A percentile compares a stretch with the other conserved stretches of the same genome.
phyloP scores from a whole-genome alignment of 257 asterid species.

The Buddleja alternifolia region DNA sequence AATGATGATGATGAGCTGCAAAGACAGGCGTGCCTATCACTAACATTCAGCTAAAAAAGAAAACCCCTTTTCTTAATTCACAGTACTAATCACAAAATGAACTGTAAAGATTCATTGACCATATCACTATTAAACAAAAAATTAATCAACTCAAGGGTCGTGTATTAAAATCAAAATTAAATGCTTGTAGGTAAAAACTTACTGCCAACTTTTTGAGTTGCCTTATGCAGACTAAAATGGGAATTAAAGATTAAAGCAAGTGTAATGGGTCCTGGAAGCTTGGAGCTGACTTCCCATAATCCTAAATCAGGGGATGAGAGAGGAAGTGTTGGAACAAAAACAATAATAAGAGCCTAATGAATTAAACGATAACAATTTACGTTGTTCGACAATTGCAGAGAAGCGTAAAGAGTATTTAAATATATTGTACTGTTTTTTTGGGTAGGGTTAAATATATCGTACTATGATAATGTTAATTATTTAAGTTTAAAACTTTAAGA shows the following conservation, averaged over 20 bases:
- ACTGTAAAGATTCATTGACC: constrained; percentile 50
- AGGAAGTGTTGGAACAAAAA: too few species aligned
- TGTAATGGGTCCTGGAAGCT: neutral
- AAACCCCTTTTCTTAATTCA: constrained; percentile 33
- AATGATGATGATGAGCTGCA: constrained; percentile 60
- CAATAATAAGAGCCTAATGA: too few species aligned
- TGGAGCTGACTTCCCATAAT: constrained; percentile 25
- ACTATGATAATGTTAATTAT: too few species aligned
- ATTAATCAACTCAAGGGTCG: neutral
- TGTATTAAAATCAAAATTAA: neutral
- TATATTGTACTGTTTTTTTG: too few species aligned
- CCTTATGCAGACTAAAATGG: too few species aligned
- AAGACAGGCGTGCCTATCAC: constrained; percentile 89
- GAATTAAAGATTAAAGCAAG: neutral
- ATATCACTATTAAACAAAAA: constrained; percentile 23
- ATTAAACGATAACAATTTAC: too few species aligned
- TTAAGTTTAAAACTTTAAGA: too few species aligned
- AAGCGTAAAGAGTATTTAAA: too few species aligned
- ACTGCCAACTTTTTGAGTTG: constrained; percentile 15
- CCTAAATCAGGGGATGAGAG: constrained; percentile 5
- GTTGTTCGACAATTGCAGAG: too few species aligned
- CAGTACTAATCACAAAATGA: constrained; percentile 37
- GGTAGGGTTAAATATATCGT: too few species aligned
- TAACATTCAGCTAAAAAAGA: constrained; percentile 54
- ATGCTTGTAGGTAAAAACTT: constrained; percentile 21